Evolutionary conservation across 208 protist genomes (phyloP), one percentile per base, ranked within the genome.

Genomic region (Willaertia magna): DNA sequence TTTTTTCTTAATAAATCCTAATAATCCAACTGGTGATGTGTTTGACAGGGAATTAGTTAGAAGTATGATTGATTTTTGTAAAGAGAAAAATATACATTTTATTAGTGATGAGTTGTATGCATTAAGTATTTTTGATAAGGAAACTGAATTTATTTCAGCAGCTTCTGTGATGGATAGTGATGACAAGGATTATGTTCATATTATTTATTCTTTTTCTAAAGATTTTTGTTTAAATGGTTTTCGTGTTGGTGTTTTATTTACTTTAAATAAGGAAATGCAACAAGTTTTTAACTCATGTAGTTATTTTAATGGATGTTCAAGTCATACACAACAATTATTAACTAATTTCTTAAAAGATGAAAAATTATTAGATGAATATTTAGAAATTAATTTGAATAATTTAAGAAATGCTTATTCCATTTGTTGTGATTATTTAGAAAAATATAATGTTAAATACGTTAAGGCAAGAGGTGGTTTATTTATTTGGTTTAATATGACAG

Each of bases 81-180:
- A 59, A 6, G 78, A 75, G 43, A 78, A 51, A 30, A 26, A 34
- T 40, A 87, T 87, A 43, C 85, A 87, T 30, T 49, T 52, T 22
- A 61, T 87, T 42, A 85, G 44, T 49, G 85, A 87, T 59, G 85
- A 87, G 43, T 18, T 87, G 44, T 87, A 87, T 43, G 85, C 46
- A 20, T 26, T 51, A 11, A 61, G 44, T 43, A 26, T 87, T 42
- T 87, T 87, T 81, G 34, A 47, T 14, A 22, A 46, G 11, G 30
- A 55, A 42, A 11, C 12, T 18, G 2, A 22, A 2, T 86, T 84
- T 40, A 47, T 52, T 3, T 43, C 22, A 14, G 61, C 43, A 30
- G 4, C 30, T 22, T 14, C 16, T 48, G 22, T 86, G 4, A 51
- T 51, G 43, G 6, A 1, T 20, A 43, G 51, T 0, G 76, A 51